Evolutionary conservation across 164 flowering plant species (phyloP).

Genomic region (Litsea cubeba): DNA sequence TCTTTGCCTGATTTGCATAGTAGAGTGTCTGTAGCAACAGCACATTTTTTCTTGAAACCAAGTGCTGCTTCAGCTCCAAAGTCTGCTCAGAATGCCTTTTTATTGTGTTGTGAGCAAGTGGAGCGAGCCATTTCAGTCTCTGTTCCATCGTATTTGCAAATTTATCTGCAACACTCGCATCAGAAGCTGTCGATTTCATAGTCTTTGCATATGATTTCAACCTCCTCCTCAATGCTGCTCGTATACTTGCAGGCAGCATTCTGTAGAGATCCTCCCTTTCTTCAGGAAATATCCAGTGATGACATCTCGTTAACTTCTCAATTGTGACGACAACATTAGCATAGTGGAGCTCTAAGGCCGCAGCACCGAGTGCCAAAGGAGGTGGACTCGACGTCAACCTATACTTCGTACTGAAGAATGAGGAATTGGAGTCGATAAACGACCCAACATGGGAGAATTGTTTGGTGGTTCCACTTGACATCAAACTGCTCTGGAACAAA

Average conservation of each 20-base stretch:
- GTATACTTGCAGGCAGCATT: slow-evolving; percentile 69
- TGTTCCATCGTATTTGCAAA: slow-evolving; percentile 64
- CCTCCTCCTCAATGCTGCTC: slow-evolving; percentile 47
- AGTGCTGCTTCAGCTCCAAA: slow-evolving; percentile 65
- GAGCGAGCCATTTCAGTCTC: slow-evolving; percentile 77
- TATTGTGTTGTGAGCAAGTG: slow-evolving; percentile 87
- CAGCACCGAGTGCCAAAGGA: slow-evolving; percentile 76
- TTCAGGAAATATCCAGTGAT: slow-evolving; percentile 77
- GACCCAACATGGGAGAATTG: slow-evolving; percentile 6
- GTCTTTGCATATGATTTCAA: slow-evolving; percentile 56
- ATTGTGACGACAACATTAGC: slow-evolving; percentile 73
- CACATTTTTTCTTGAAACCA: slow-evolving; percentile 54
- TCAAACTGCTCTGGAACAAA: slow-evolving; percentile 10
- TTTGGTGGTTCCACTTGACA: slow-evolving; percentile 22
- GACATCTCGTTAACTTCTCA: slow-evolving; percentile 71
- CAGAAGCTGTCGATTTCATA: slow-evolving; percentile 40
- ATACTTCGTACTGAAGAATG: slow-evolving; percentile 25
- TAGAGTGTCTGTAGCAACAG: slow-evolving; percentile 80
- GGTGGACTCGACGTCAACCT: slow-evolving; percentile 46
- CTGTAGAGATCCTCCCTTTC: slow-evolving; percentile 78
- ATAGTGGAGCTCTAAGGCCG: slow-evolving; percentile 80
- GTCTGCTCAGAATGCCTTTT: slow-evolving; percentile 87
- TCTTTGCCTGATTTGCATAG: slow-evolving; percentile 79
- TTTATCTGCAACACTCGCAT: slow-evolving; percentile 60
- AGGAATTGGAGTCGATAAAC: neutral